Evolutionary conservation across 2,329 filamentous ascomycete genomes (phyloP), one percentile per base, ranked within the genome.

Genomic region (Cryoendolithus antarcticus): DNA sequence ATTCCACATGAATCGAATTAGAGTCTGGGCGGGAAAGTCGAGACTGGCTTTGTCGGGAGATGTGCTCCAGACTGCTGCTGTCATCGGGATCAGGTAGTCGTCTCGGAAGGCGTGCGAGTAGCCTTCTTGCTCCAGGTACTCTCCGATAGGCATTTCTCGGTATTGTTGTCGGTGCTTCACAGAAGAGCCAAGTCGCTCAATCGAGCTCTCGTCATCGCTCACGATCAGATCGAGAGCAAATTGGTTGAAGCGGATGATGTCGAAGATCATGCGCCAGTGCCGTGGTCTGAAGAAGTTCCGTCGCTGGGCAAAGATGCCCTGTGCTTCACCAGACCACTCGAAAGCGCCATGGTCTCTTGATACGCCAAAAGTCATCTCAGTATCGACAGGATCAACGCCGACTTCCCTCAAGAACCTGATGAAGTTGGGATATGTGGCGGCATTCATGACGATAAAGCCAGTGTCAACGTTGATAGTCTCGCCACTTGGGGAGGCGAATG

Each of bases 231-330:
- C 83, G 15, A 85, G 57, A 0, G 82, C 80, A 52, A 86, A 86
- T 49, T 85, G 78, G 51, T 89, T 89, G 65, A 93, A 91, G 31
- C 84, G 81, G 30, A 88, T 54, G 41, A 91, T 81, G 57, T 93
- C 85, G 54, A 91, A 86, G 15, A 91, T 68, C 72, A 91, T 80
- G 44, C 80, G 75, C 83, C 84, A 93, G 65, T 86, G 81, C 30
- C 71, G 66, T 4, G 67, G 72, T 8, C 74, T 81, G 47, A 86
- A 71, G 11, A 88, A 46, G 50, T 86, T 86, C 48, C 64, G 64
- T 32, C 71, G 69, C 55, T 89, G 83, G 34, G 77, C 78, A 53
- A 93, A 86, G 32, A 91, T 60, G 39, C 67, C 65, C 4, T 82
- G 57, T 12, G 71, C 77, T 6, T 75, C 74, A 19, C 77, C 76